Conservation (phyloP, 2,329 filamentous ascomycete species). For the Penicillium occitanis region DNA sequence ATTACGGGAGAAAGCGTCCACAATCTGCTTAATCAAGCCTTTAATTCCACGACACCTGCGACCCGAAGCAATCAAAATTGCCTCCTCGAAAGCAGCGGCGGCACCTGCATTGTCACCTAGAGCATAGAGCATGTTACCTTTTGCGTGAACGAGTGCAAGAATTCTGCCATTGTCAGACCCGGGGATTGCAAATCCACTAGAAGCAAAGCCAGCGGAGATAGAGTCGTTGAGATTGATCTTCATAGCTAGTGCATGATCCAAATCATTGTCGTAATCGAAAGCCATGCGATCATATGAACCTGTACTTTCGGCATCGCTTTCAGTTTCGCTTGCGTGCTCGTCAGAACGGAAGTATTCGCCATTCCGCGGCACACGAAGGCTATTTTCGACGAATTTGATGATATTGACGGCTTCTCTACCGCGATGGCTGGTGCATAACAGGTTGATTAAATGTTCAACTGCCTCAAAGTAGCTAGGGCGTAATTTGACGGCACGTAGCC, state of each 20-base stretch:
- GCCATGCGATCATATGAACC: slow-evolving; percentile 57
- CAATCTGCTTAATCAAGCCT: slow-evolving; percentile 75
- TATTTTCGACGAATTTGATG: slow-evolving; percentile 79
- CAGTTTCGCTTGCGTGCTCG: slow-evolving; percentile 60
- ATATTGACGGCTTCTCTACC: slow-evolving; percentile 82
- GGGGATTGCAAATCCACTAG: slow-evolving; percentile 80
- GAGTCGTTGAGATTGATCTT: slow-evolving; percentile 32
- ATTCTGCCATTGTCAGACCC: slow-evolving; percentile 89
- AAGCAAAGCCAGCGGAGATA: slow-evolving; percentile 60
- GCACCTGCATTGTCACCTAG: slow-evolving; percentile 78
- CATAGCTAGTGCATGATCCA: slow-evolving; percentile 31
- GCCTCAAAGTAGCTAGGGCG: slow-evolving; percentile 91
- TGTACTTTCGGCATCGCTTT: slow-evolving; percentile 56
- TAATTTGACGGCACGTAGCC: slow-evolving; percentile 78
- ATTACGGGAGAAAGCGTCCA: slow-evolving; percentile 60
- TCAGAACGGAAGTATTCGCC: slow-evolving; percentile 50
- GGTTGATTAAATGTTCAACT: slow-evolving; percentile 86
- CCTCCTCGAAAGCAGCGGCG: slow-evolving; percentile 89
- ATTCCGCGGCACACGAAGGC: slow-evolving; percentile 58
- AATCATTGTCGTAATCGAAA: slow-evolving; percentile 57
- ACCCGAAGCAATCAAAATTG: slow-evolving; percentile 83
- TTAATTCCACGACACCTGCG: slow-evolving; percentile 68
- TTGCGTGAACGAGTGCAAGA: slow-evolving; percentile 89
- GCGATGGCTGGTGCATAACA: slow-evolving; percentile 78
- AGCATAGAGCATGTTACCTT: slow-evolving; percentile 97